Percentiles rank a stretch among this genome's conserved stretches.
Conservation (phyloP, 2,329 filamentous ascomycete species). For the Ascochyta viciae-villosae region DNA sequence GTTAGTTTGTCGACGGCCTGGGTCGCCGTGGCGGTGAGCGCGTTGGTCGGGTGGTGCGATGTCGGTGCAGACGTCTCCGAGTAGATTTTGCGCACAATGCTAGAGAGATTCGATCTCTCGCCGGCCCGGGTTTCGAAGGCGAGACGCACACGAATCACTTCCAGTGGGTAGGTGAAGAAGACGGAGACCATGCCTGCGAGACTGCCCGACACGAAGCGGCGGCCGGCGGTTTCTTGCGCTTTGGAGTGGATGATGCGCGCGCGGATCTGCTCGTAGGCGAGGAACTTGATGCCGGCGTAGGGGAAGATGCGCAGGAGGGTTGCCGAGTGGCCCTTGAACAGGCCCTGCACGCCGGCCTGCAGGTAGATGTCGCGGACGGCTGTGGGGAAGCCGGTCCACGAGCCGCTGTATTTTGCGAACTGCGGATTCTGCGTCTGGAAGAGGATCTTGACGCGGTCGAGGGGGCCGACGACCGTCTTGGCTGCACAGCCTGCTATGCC, state of each 20-base stretch:
- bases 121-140: slow-evolving; percentile 90
- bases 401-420: slow-evolving; percentile 90
- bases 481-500: slow-evolving; percentile 91
- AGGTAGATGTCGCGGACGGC: slow-evolving; percentile 85
- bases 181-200: slow-evolving; percentile 87
- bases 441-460: slow-evolving; percentile 97
- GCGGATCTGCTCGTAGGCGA: slow-evolving; percentile 96
- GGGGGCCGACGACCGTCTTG: slow-evolving; percentile 92
- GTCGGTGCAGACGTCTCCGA: slow-evolving; percentile 65
- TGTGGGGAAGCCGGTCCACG: slow-evolving; percentile 81
- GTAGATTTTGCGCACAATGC: slow-evolving; percentile 88
- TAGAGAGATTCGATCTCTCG: slow-evolving; percentile 71
- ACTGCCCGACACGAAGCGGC: slow-evolving; percentile 76
- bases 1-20: slow-evolving; percentile 60
- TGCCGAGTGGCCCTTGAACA: slow-evolving; percentile 94
- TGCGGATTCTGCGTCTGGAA: slow-evolving; percentile 96
- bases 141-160: slow-evolving; percentile 88
- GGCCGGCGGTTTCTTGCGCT: slow-evolving; percentile 78
- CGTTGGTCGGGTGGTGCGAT: slow-evolving; percentile 39
- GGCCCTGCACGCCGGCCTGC: slow-evolving; percentile 74
- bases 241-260: slow-evolving; percentile 74
- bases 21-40: slow-evolving; percentile 51
- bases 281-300: slow-evolving; percentile 96
- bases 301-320: slow-evolving; percentile 95
- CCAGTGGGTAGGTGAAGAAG: slow-evolving; percentile 94